Evolutionary conservation across 208 protist species (phyloP), one percentile per base, ranked within the genome.

Genomic region (Trypanosoma theileri): DNA sequence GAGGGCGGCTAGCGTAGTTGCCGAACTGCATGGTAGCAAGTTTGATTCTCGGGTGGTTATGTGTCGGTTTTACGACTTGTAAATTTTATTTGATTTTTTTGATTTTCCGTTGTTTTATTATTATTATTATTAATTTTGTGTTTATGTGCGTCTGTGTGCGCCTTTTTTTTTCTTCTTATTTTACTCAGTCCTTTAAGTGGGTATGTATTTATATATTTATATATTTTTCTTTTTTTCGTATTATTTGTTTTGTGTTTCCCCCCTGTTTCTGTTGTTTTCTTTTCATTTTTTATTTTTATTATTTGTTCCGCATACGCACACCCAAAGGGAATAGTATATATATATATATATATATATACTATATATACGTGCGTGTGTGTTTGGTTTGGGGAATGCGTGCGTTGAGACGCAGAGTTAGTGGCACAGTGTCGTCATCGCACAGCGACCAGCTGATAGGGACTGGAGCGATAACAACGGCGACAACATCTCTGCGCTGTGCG

Each of bases 21-120:
- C 80, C 6, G 75, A 76, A 48, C 48, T 94, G 26, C 85, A 94
- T 63, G 80, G 82, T 45, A 81, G 71, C 35, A 71, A 24, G 13
- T 87, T 91, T 62, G 83, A 92, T 59, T 81, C 77, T 28, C 75
- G 84, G 9, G n/a, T 42, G 1, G 79, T 94, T 3, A 10, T 92
- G 16, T 90, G 84, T 58, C 85, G 83, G 13, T 94, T 73, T 73
- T 68, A 73, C 21, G 69, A 42, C 6, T 48, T 73, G 13, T 73
- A 73, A 35, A 19, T 11, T 24, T n/a, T 54, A 0, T 51, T 51
- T 66, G 6, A 52, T 21, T 28, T 57, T 26, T 60, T 35, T 53
- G 62, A 71, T 3, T 60, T 54, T 46, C n/a, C 28, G 7, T 53
- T 45, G 7, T 52, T 51, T 24, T 1, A 16, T 19, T 28, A 51